Evolutionary conservation across 2,329 filamentous ascomycete genomes (phyloP).

Genomic region (Phyllosticta citriasiana): DNA sequence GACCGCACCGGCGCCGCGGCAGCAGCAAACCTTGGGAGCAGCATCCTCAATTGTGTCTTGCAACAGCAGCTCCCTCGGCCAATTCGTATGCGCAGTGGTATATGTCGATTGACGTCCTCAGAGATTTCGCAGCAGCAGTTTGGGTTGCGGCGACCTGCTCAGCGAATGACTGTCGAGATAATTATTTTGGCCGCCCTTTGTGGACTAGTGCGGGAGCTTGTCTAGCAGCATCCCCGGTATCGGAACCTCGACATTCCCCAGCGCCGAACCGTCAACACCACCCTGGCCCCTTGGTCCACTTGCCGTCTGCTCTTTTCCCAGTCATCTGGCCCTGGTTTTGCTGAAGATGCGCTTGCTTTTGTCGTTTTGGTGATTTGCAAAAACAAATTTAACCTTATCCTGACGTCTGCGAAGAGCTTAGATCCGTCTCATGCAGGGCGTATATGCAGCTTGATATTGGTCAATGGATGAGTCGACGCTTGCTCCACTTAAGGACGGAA

Average conservation of each 20-base stretch:
- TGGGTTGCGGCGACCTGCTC: neutral
- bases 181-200: constrained; percentile 4
- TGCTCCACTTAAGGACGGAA: neutral
- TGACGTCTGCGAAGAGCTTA: neutral
- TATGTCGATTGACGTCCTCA: constrained; percentile 5
- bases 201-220: constrained; percentile 7
- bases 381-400: neutral
- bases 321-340: neutral
- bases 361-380: neutral
- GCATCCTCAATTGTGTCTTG: constrained; percentile 1
- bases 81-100: neutral
- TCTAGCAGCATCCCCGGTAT: neutral
- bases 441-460: neutral
- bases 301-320: neutral
- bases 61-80: neutral
- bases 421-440: neutral
- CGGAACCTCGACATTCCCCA: constrained; percentile 1
- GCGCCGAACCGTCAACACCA: neutral
- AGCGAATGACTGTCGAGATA: constrained; percentile 7
- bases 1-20: constrained; percentile 1
- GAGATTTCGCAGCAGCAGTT: constrained; percentile 1
- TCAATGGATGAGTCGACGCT: neutral
- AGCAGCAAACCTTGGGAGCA: constrained; percentile 4
- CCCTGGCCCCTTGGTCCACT: neutral
- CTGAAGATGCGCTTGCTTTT: neutral